phyloP scores from a whole-genome alignment of 495 filamentous ascomycete species.

The Trichoderma orchidacearum region DNA sequence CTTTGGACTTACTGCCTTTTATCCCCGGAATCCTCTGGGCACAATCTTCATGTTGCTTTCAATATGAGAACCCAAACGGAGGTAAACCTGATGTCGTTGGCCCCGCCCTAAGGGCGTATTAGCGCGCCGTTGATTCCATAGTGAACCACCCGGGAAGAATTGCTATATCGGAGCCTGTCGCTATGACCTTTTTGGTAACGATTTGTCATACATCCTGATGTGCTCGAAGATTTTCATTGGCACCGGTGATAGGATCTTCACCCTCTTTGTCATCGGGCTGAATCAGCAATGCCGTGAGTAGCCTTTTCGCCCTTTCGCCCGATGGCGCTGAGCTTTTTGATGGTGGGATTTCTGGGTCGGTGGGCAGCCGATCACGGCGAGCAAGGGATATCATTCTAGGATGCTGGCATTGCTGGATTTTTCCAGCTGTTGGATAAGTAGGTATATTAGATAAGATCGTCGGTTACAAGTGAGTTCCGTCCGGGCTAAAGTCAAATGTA shows the following conservation, averaged over 20 bases:
- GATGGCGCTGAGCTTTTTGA: background rate
- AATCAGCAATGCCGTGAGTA: background rate
- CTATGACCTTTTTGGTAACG: background rate
- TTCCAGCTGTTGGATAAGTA: background rate
- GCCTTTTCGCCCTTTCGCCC: background rate
- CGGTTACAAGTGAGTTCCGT: background rate
- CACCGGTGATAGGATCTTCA: background rate
- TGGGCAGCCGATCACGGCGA: background rate
- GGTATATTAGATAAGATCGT: background rate
- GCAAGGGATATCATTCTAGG: background rate
- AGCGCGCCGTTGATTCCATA: background rate
- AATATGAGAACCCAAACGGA: background rate
- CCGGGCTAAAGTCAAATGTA: too few species aligned
- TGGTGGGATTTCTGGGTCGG: background rate
- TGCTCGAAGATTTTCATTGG: background rate
- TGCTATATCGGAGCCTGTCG: background rate
- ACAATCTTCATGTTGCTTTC: background rate
- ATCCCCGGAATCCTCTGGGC: background rate
- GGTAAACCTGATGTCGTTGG: background rate
- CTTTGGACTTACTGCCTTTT: background rate
- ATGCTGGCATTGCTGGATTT: background rate
- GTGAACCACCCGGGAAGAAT: too few species aligned
- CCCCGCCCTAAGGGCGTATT: background rate
- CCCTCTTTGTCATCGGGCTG: background rate
- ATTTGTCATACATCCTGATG: background rate